Conservation (phyloP, 2,329 filamentous ascomycete genomes). For the Alternaria brassicicola region DNA sequence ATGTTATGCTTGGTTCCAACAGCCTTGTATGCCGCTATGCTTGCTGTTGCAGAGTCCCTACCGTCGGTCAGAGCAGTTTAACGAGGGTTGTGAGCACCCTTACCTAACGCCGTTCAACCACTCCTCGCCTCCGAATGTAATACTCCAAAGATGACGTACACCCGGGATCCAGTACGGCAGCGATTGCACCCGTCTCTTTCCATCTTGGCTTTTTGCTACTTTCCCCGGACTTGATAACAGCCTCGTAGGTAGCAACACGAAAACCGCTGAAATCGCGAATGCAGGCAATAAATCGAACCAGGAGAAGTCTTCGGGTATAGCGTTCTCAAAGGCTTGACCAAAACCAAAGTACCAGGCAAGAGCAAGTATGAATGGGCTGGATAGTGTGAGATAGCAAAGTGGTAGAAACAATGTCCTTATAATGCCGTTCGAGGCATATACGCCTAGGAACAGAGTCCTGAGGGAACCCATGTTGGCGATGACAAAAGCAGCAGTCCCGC, state of each 20-base stretch:
- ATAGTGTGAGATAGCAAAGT: slow-evolving; percentile 37
- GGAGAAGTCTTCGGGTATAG: slow-evolving; percentile 32
- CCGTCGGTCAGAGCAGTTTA: slow-evolving; percentile 11
- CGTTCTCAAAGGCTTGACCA: slow-evolving; percentile 21
- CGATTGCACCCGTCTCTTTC: slow-evolving; percentile 53
- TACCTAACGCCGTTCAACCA: slow-evolving; percentile 55
- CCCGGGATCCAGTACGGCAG: slow-evolving; percentile 66
- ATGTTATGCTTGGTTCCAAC: slow-evolving; percentile 58
- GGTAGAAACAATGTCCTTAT: slow-evolving; percentile 47
- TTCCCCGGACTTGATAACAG: slow-evolving; percentile 32
- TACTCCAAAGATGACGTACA: slow-evolving; percentile 61
- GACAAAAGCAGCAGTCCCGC: slow-evolving; percentile 6
- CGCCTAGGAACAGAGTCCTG: slow-evolving; percentile 42
- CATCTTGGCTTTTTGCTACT: slow-evolving; percentile 28
- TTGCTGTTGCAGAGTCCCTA: slow-evolving; percentile 47
- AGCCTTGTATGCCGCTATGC: slow-evolving; percentile 58
- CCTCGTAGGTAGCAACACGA: slow-evolving; percentile 39
- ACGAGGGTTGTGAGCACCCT: background rate
- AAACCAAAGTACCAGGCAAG: slow-evolving; percentile 33
- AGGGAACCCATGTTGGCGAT: slow-evolving; percentile 37
- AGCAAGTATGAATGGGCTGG: slow-evolving; percentile 39
- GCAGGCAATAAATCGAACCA: slow-evolving; percentile 40
- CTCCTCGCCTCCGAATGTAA: slow-evolving; percentile 52
- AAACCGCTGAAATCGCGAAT: slow-evolving; percentile 35
- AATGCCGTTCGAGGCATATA: slow-evolving; percentile 41